Conservation (phyloP, 2,329 filamentous ascomycete species). For the Endoconidiophora polonica region DNA sequence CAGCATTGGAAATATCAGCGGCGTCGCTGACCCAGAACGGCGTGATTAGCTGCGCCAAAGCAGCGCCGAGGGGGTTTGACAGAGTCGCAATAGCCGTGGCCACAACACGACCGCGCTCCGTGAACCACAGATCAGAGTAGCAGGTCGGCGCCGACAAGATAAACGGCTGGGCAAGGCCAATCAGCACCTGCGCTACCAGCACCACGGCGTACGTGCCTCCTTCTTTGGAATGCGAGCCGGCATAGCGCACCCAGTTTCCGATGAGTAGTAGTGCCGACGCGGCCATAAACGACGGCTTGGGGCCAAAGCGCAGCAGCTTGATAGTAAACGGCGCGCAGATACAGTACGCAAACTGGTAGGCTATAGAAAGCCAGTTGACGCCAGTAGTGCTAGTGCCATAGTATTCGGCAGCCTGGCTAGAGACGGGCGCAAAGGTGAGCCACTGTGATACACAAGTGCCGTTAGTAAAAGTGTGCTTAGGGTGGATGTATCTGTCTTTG, state of each 20-base stretch:
- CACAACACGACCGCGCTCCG: constrained; percentile 53
- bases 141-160: constrained; percentile 75
- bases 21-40: constrained; percentile 54
- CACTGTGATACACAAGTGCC: constrained; percentile 36
- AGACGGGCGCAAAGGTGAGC: constrained; percentile 81
- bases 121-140: constrained; percentile 94
- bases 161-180: constrained; percentile 81
- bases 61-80: constrained; percentile 80
- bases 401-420: constrained; percentile 54
- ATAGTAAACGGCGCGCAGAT: constrained; percentile 56
- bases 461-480: constrained; percentile 2
- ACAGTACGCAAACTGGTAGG: constrained; percentile 73
- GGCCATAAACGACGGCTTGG: constrained; percentile 58
- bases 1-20: constrained; percentile 57
- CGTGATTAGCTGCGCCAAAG: constrained; percentile 71
- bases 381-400: constrained; percentile 57
- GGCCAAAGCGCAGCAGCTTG: constrained; percentile 62
- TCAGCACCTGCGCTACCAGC: constrained; percentile 84
- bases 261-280: constrained; percentile 57
- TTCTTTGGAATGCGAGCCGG: constrained; percentile 37
- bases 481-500: too few species aligned
- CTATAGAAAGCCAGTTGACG: constrained; percentile 88
- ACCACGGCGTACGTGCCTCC: constrained; percentile 55
- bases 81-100: constrained; percentile 74
- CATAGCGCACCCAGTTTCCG: constrained; percentile 87